Percentiles rank a stretch among this genome's conserved stretches.
These are phyloP conservation scores for Fusarium sp. DNA, from an alignment of 2,329 filamentous ascomycete genomes.

Conservation along the genomic window DNA sequence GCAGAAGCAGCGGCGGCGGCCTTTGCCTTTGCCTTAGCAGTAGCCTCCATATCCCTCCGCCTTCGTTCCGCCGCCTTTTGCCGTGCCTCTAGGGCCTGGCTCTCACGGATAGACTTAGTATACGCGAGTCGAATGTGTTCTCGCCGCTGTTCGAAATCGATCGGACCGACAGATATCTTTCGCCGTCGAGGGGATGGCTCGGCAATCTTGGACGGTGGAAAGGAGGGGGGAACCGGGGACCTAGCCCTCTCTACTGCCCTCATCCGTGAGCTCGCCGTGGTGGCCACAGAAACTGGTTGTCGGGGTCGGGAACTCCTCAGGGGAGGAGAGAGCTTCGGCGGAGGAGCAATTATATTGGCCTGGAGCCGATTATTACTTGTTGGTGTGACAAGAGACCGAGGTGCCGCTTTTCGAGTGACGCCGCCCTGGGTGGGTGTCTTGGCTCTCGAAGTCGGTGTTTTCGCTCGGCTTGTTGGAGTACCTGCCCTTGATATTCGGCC, in stretches of 20 bases:
- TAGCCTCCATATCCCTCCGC: conserved; percentile 61
- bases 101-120: conserved; percentile 83
- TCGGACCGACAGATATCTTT: conserved; percentile 74
- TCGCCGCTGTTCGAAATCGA: conserved; percentile 86
- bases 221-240: conserved; percentile 53
- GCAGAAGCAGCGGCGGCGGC: conserved; percentile 33
- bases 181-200: conserved; percentile 56
- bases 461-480: conserved; percentile 52
- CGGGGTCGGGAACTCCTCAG: conserved; percentile 85
- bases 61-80: conserved; percentile 63
- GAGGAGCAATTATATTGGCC: conserved; percentile 77
- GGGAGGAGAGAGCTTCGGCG: conserved; percentile 79
- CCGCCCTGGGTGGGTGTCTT: conserved; percentile 56
- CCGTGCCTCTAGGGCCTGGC: conserved; percentile 68
- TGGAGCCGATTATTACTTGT: conserved; percentile 71
- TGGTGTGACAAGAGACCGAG: conserved; percentile 55
- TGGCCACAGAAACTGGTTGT: conserved; percentile 80
- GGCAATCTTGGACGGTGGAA: conserved; percentile 45
- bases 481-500: conserved; percentile 52
- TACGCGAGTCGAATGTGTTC: conserved; percentile 87
- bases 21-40: conserved; percentile 54
- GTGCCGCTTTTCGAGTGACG: conserved; percentile 52
- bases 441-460: conserved; percentile 53
- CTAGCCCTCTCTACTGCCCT: conserved; percentile 69
- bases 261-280: conserved; percentile 75